Percentiles rank a stretch among this genome's conserved stretches.
Conservation (phyloP, 2,329 filamentous ascomycete genomes). For the Mycosphaerella sp. region DNA sequence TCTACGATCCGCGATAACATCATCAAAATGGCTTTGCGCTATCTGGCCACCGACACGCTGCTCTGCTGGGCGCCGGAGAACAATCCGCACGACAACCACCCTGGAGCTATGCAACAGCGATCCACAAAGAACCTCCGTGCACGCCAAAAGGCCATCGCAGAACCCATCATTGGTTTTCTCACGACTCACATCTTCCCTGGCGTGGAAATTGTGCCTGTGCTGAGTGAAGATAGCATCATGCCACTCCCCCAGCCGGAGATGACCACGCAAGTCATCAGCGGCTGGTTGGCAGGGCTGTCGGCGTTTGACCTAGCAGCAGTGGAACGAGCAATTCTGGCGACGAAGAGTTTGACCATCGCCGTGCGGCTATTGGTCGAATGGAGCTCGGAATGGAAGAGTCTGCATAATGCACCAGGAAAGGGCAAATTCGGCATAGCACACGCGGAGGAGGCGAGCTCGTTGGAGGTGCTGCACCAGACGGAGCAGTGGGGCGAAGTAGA, state of each 20-base stretch:
- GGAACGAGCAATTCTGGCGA: slow-evolving; percentile 75
- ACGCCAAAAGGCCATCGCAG: slow-evolving; percentile 63
- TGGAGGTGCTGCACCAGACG: slow-evolving; percentile 89
- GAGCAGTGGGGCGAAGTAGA: slow-evolving; percentile 93
- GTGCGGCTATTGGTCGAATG: slow-evolving; percentile 76
- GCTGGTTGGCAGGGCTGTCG: slow-evolving; percentile 68
- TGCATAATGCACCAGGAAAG: slow-evolving; percentile 39
- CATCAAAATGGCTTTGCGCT: slow-evolving; percentile 65
- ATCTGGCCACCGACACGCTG: slow-evolving; percentile 85
- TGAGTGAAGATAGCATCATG: slow-evolving; percentile 71
- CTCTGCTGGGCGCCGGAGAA: slow-evolving; percentile 76
- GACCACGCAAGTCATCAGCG: slow-evolving; percentile 69
- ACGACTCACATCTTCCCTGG: slow-evolving; percentile 75
- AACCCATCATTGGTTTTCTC: slow-evolving; percentile 66
- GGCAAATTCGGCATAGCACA: slow-evolving; percentile 70
- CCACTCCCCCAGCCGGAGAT: slow-evolving; percentile 66
- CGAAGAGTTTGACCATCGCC: slow-evolving; percentile 77
- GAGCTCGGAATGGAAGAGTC: slow-evolving; percentile 64
- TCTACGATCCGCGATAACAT: slow-evolving; percentile 57
- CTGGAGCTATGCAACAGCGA: slow-evolving; percentile 19
- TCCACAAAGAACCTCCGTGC: slow-evolving; percentile 51
- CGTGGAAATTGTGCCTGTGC: slow-evolving; percentile 68
- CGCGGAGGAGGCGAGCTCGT: slow-evolving; percentile 66
- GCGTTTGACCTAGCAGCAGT: slow-evolving; percentile 80
- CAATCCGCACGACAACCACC: slow-evolving; percentile 40